A percentile compares a stretch with the other conserved stretches of the same genome.
phyloP scores from a whole-genome alignment of 306 rosid genomes.

The Lathyrus tuberosus region DNA sequence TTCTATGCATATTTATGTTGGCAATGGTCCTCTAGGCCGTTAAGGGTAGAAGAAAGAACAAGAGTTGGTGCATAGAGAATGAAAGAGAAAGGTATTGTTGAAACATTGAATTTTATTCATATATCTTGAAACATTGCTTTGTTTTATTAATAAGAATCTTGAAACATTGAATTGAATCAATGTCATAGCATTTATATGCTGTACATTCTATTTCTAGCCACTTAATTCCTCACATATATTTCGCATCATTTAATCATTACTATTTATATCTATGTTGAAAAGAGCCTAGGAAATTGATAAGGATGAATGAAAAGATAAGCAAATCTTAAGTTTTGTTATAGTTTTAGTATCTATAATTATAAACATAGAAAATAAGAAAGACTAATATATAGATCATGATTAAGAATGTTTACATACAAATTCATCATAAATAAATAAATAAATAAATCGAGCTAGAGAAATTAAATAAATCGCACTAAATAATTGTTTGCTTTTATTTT shows the following conservation, averaged over 20 bases:
- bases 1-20: constrained; percentile 10
- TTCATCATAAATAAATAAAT: no score
- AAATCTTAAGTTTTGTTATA: no score
- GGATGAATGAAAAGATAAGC: background rate
- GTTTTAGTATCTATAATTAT: no score
- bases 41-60: constrained; percentile 16
- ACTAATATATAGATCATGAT: no score
- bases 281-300: background rate
- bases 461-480: no score
- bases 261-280: background rate
- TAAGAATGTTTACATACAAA: no score
- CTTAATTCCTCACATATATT: background rate
- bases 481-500: no score
- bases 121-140: constrained; percentile 2
- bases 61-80: constrained; percentile 8
- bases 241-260: background rate
- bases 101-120: constrained; percentile 27
- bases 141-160: constrained; percentile 18
- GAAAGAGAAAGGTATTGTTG: constrained; percentile 22
- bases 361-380: no score
- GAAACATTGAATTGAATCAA: constrained; percentile 34
- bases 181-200: background rate
- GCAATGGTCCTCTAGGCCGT: constrained; percentile 36
- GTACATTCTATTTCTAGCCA: background rate
- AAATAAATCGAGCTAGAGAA: no score